Base-by-base conservation (phyloP, 2,329 filamentous ascomycete genomes). In the Tolypocladium inflatum region DNA sequence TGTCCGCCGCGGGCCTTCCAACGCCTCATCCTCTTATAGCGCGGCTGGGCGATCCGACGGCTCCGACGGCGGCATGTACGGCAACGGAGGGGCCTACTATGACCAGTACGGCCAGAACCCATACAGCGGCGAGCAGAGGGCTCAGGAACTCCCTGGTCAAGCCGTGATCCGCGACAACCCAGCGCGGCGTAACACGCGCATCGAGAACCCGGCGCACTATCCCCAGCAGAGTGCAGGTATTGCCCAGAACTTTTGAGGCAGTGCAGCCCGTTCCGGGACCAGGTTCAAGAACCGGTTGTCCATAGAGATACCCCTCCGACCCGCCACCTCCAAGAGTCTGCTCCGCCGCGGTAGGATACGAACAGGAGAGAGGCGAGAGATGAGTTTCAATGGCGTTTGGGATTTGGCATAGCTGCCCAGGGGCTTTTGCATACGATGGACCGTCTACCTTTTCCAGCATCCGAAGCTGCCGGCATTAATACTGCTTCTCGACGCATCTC, bases 1-100 rank as follows among this genome's bases (percentile, higher is more conserved):
- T 63, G 89, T 97, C 41, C 90, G 89, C 63, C 88, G 94, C 57
- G 94, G 94, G 1, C 87, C 91, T 2, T 97, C 93, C 7, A 97
- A 97, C 68, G 94, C 94, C 7, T 99, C 94, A 0, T 97, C 94
- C 0, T 92, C 90, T 1, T 99, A 97, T 76, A 97, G 92, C 63
- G 88, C 87, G 15, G 89, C 85, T 9, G 86, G 85, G 51, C 84
- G 84, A 60, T 97, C 93, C 0, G 86, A 88, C 58, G 82, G 80
- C 11, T 88, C 85, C 15, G 84, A 86, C 26, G 75, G 72, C 37
- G 71, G 70, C 55, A 72, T 76, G 57, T 82, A 82, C 65, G 76
- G 76, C 48, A 74, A 73, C 42, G 74, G 73, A 42, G 72, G 76
- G 54, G 73, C 73, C 57, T 83, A 84, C 67, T 83, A 85, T 65